These are phyloP conservation scores for Neohortaea acidophila DNA, from an alignment of 495 filamentous ascomycete genomes.

Conservation along the genomic window DNA sequence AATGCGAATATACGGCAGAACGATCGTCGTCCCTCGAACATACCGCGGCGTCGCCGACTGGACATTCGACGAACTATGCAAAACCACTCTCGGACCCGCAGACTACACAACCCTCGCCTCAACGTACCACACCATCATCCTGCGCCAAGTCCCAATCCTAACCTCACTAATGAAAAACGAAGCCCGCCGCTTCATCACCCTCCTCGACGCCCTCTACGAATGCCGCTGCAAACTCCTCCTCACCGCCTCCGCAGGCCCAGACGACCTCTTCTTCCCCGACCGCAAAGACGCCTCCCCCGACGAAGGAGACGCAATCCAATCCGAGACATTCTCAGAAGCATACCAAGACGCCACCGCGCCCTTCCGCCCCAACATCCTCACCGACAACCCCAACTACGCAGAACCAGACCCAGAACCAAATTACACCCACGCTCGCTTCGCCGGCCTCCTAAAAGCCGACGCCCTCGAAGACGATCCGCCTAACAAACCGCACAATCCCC, in stretches of 20 bases:
- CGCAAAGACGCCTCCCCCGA: slow-evolving; percentile 6
- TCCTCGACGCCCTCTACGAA: slow-evolving; percentile 59
- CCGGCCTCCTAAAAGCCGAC: slow-evolving; percentile 18
- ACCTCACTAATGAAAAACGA: slow-evolving; percentile 50
- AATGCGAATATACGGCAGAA: slow-evolving; percentile 45
- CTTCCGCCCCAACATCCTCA: slow-evolving; percentile 56
- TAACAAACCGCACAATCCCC: slow-evolving; percentile 18
- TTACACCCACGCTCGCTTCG: slow-evolving; percentile 17
- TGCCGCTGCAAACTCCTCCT: slow-evolving; percentile 49
- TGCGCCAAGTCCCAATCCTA: slow-evolving; percentile 43
- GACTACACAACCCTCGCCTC: slow-evolving; percentile 60
- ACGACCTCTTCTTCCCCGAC: slow-evolving; percentile 58
- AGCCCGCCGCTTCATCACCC: slow-evolving; percentile 53
- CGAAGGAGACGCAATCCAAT: slow-evolving; percentile 38
- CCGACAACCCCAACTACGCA: slow-evolving; percentile 29
- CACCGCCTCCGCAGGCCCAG: slow-evolving; percentile 41
- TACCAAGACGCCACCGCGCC: slow-evolving; percentile 55
- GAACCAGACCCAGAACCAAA: slow-evolving; percentile 18
- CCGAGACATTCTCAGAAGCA: slow-evolving; percentile 53
- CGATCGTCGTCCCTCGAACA: slow-evolving; percentile 36
- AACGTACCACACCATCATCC: slow-evolving; percentile 51
- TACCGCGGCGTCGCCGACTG: slow-evolving; percentile 36
- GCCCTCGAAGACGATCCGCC: slow-evolving; percentile 31
- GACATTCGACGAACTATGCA: slow-evolving; percentile 46
- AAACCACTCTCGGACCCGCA: slow-evolving; percentile 43